Conservation (phyloP, 257 asterid species). For the Jasminum sambac region DNA sequence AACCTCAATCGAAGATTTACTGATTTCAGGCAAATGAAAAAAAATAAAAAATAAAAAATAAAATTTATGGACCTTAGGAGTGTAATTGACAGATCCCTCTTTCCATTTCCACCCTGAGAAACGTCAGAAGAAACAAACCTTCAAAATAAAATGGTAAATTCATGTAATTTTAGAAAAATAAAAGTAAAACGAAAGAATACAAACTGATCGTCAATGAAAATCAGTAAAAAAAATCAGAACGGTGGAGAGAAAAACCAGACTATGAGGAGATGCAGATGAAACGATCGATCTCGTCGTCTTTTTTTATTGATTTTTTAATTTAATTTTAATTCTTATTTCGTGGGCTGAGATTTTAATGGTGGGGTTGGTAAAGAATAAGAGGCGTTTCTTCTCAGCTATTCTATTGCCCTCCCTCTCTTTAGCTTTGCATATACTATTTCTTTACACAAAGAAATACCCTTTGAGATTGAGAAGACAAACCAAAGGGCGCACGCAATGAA, state of each 20-base stretch:
- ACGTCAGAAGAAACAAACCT: neutral
- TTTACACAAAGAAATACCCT: slow-evolving; percentile 20
- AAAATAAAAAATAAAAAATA: neutral
- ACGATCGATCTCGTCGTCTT: slow-evolving; percentile 33
- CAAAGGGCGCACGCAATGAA: slow-evolving; percentile 27
- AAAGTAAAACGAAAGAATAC: neutral
- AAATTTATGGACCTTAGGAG: slow-evolving; percentile 11
- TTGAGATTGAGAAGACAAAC: slow-evolving; percentile 26
- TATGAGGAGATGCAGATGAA: slow-evolving; percentile 21
- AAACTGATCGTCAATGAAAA: slow-evolving; percentile 10
- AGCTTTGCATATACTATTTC: neutral
- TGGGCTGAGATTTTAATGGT: slow-evolving; percentile 16
- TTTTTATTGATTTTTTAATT: slow-evolving; percentile 8
- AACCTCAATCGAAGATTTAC: neutral
- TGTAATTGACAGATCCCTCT: slow-evolving; percentile 34
- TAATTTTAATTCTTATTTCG: neutral
- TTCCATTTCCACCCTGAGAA: slow-evolving; percentile 25
- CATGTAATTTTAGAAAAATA: slow-evolving; percentile 11
- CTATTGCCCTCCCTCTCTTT: slow-evolving; percentile 4
- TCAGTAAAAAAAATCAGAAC: slow-evolving; percentile 13
- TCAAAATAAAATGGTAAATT: neutral
- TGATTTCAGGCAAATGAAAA: neutral
- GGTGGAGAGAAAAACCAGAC: slow-evolving; percentile 27
- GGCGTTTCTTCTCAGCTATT: slow-evolving; percentile 20
- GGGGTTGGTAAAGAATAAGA: slow-evolving; percentile 38